phyloP scores from a whole-genome alignment of 2,329 filamentous ascomycete genomes.

The Dactylellina cionopaga region DNA sequence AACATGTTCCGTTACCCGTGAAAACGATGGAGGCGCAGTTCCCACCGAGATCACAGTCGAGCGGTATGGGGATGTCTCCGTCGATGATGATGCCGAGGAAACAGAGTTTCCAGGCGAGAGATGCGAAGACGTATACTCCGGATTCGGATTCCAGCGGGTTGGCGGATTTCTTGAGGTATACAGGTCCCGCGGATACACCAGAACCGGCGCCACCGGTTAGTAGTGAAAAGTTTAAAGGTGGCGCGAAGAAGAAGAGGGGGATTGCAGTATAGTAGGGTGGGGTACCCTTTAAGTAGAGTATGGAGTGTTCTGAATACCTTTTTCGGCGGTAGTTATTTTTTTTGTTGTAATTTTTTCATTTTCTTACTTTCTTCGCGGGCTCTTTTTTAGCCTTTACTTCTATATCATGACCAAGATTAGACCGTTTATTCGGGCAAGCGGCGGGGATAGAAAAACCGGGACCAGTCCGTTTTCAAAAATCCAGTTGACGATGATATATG shows the following conservation, averaged over 20 bases:
- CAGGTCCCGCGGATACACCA: slow-evolving; percentile 69
- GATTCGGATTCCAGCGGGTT: slow-evolving; percentile 70
- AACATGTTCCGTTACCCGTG: slow-evolving; percentile 58
- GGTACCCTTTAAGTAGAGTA: slow-evolving; percentile 7
- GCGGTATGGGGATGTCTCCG: slow-evolving; percentile 58
- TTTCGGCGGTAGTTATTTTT: neutral
- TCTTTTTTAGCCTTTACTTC: slow-evolving; percentile 8
- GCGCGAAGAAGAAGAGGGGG: slow-evolving; percentile 57
- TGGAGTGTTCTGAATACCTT: neutral
- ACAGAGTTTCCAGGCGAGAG: slow-evolving; percentile 54
- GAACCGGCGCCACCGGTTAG: slow-evolving; percentile 22
- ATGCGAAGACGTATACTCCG: slow-evolving; percentile 56
- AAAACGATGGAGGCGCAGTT: slow-evolving; percentile 49
- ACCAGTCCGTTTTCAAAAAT: neutral
- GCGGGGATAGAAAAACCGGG: too few relatives aligned
- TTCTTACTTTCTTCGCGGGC: slow-evolving; percentile 30
- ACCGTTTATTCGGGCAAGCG: slow-evolving; percentile 9
- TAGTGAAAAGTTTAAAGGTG: slow-evolving; percentile 43
- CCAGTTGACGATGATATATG: slow-evolving; percentile 34
- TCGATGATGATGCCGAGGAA: slow-evolving; percentile 61
- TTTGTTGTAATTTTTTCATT: slow-evolving; percentile 21
- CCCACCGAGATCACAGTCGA: slow-evolving; percentile 57
- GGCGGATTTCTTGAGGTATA: slow-evolving; percentile 76
- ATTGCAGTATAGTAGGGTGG: slow-evolving; percentile 54
- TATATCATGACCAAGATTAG: slow-evolving; percentile 44